Evolutionary conservation across 371 early-diverging fungal species (phyloP).

Genomic region (Mortierella sp.): DNA sequence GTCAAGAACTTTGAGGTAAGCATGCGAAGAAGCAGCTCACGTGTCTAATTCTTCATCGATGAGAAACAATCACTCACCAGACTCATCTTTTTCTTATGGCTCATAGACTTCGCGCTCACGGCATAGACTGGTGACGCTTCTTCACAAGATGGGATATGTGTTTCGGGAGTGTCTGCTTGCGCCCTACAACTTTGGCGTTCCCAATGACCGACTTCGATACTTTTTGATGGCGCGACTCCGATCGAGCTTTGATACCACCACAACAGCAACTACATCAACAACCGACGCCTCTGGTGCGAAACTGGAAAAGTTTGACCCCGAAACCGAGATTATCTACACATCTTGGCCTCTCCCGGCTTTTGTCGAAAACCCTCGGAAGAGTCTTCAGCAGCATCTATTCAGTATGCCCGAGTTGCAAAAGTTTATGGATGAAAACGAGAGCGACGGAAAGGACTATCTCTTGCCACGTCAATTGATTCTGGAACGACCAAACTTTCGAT

Average conservation of each 20-base stretch:
- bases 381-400: slow-evolving; percentile 35
- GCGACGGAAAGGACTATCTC: slow-evolving; percentile 52
- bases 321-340: slow-evolving; percentile 57
- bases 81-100: not conserved
- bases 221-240: slow-evolving; percentile 72
- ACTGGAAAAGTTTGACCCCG: slow-evolving; percentile 37
- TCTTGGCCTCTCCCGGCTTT: slow-evolving; percentile 69
- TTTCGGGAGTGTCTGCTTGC: slow-evolving; percentile 75
- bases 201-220: slow-evolving; percentile 79
- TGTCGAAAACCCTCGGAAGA: slow-evolving; percentile 11
- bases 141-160: slow-evolving; percentile 73
- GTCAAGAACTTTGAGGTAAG: slow-evolving; percentile 83
- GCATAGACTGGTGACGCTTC: slow-evolving; percentile 63
- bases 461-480: slow-evolving; percentile 76
- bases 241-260: slow-evolving; percentile 57
- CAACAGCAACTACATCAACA: slow-evolving; percentile 50
- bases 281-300: slow-evolving; percentile 25
- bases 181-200: slow-evolving; percentile 77
- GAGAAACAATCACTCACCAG: not conserved
- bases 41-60: slow-evolving; percentile 42
- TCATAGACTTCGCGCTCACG: slow-evolving; percentile 73
- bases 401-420: slow-evolving; percentile 48
- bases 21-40: not conserved
- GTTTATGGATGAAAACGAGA: slow-evolving; percentile 63
- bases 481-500: slow-evolving; percentile 75